Conservation (phyloP, 306 rosid species). For the Dryas alaskensis region DNA sequence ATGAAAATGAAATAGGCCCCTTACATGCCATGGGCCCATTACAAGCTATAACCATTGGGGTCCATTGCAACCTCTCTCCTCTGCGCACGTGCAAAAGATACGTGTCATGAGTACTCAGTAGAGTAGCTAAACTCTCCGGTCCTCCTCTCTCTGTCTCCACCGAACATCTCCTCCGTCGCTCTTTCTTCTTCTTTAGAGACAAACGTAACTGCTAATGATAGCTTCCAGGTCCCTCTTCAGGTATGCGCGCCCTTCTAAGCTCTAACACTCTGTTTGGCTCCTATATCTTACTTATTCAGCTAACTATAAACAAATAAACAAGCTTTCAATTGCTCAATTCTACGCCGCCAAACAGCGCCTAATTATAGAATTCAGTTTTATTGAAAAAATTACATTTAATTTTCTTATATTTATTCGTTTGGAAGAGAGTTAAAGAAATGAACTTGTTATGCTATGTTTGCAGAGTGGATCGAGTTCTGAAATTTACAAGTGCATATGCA, state of each 20-base stretch:
- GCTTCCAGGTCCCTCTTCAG: slow-evolving; percentile 39
- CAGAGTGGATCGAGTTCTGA: slow-evolving; percentile 59
- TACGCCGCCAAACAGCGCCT: neutral
- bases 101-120: slow-evolving; percentile 2
- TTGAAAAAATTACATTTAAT: no score
- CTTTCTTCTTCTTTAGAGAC: neutral
- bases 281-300: neutral
- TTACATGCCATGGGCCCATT: no score
- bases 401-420: neutral
- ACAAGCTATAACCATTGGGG: no score
- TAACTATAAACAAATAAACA: neutral
- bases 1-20: no score
- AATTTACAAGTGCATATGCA: slow-evolving; percentile 33
- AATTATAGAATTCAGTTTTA: neutral
- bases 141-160: neutral
- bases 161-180: neutral
- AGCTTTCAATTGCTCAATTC: neutral
- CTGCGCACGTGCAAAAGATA: slow-evolving; percentile 7
- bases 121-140: neutral
- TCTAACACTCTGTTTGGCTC: slow-evolving; percentile 7
- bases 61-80: no score
- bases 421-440: neutral
- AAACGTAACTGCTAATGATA: slow-evolving; percentile 24
- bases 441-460: slow-evolving; percentile 4
- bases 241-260: slow-evolving; percentile 18